A percentile compares a stretch with the other conserved stretches of the same genome.
Conservation (phyloP, 257 asterid genomes). For the Solanum neorickii region DNA sequence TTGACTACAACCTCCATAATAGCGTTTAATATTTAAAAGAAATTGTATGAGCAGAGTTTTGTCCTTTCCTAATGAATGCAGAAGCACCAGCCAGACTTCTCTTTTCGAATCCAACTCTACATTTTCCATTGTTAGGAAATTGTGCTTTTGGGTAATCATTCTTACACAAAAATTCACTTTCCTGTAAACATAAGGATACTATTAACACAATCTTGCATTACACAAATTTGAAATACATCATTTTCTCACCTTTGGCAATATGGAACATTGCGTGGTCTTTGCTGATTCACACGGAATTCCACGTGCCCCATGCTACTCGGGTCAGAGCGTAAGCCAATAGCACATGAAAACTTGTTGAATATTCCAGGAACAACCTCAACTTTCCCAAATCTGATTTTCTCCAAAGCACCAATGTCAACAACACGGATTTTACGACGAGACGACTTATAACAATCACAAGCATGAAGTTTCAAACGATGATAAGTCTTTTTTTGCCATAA, state of each 20-base stretch:
- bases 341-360: slow-evolving; percentile 18
- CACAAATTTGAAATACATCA: not conserved
- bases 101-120: slow-evolving; percentile 54
- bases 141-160: slow-evolving; percentile 50
- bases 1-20: not conserved
- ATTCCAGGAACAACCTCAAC: slow-evolving; percentile 41
- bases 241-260: slow-evolving; percentile 34
- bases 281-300: no score
- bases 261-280: slow-evolving; percentile 33
- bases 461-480: no score
- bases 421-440: slow-evolving; percentile 33
- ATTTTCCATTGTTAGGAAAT: slow-evolving; percentile 48
- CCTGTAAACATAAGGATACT: slow-evolving; percentile 11
- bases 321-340: no score
- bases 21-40: no score
- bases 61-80: slow-evolving; percentile 1
- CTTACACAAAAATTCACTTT: slow-evolving; percentile 30
- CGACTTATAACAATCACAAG: no score
- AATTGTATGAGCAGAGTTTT: not conserved
- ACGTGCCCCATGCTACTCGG: no score
- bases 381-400: slow-evolving; percentile 39
- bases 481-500: no score
- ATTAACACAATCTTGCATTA: no score
- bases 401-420: slow-evolving; percentile 52
- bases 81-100: slow-evolving; percentile 59